Percentiles rank a stretch among this genome's conserved stretches.
Evolutionary conservation across 2,329 filamentous ascomycete genomes (phyloP).

Genomic region (Colletotrichum chrysophilum): DNA sequence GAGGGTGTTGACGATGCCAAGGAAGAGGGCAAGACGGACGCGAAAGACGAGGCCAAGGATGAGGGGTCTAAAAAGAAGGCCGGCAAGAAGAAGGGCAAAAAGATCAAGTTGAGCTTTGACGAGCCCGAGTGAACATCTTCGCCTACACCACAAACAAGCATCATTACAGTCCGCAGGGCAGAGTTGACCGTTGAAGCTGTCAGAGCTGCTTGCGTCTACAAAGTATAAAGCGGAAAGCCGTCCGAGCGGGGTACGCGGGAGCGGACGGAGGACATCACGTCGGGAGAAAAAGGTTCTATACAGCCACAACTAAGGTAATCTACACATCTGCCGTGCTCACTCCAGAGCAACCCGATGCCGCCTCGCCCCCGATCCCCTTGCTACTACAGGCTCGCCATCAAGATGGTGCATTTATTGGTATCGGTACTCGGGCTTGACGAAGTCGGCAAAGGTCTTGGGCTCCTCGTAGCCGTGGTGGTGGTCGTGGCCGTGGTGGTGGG

Average conservation of each 20-base stretch:
- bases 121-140: conserved; percentile 23
- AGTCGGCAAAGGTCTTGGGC: conserved; percentile 97
- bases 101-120: conserved; percentile 70
- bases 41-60: background rate
- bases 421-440: conserved; percentile 92
- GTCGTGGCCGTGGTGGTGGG: conserved; percentile 61
- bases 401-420: conserved; percentile 54
- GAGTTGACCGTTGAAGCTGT: background rate
- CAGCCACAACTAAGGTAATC: conserved; percentile 37
- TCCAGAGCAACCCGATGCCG: conserved; percentile 20
- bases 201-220: background rate
- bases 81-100: conserved; percentile 58
- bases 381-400: conserved; percentile 7
- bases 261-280: background rate
- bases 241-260: background rate
- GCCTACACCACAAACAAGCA: background rate
- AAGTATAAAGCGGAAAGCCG: background rate
- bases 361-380: conserved; percentile 7
- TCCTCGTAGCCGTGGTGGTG: conserved; percentile 73
- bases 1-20: conserved; percentile 30
- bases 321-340: conserved; percentile 36
- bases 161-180: background rate
- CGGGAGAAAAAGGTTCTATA: conserved; percentile 28
- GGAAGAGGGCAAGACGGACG: background rate
- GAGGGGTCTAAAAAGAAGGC: conserved; percentile 27